Conservation (phyloP, 73 alveolate species). For the Paramecium octaurelia region DNA sequence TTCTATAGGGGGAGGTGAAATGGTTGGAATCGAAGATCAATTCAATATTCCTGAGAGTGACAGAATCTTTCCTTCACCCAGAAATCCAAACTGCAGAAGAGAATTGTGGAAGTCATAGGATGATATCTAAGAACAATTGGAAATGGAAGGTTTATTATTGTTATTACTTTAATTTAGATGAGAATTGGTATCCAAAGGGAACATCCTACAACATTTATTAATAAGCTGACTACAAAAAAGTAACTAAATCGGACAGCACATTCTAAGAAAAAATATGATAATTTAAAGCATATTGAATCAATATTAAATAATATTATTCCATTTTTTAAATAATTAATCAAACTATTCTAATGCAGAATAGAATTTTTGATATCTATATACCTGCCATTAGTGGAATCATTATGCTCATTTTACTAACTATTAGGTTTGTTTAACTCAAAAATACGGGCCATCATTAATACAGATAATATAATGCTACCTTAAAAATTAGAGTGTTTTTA, state of each 20-base stretch:
- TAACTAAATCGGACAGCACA: neutral
- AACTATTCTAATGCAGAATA: neutral
- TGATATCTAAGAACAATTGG: slow-evolving; percentile 69
- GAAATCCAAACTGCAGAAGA: slow-evolving; percentile 80
- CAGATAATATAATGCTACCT: neutral
- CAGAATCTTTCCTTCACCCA: slow-evolving; percentile 81
- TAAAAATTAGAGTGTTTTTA: neutral
- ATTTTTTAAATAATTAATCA: neutral
- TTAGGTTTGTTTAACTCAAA: neutral
- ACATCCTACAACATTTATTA: slow-evolving; percentile 51
- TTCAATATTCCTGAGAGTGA: slow-evolving; percentile 83
- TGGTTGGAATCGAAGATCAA: slow-evolving; percentile 74
- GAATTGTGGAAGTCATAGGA: slow-evolving; percentile 86
- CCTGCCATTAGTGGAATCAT: neutral
- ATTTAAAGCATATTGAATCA: neutral
- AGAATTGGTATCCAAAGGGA: slow-evolving; percentile 55
- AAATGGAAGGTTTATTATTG: slow-evolving; percentile 67
- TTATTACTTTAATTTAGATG: neutral
- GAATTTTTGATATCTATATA: neutral
- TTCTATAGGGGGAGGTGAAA: slow-evolving; percentile 62
- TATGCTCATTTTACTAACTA: neutral
- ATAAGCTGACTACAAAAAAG: slow-evolving; percentile 8
- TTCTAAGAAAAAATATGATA: slow-evolving; percentile 56
- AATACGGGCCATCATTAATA: neutral
- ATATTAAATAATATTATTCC: neutral